Evolutionary conservation across 2,329 filamentous ascomycete species (phyloP), one percentile per base, ranked within the genome.

Genomic region (Colletotrichum neosansevieriae): DNA sequence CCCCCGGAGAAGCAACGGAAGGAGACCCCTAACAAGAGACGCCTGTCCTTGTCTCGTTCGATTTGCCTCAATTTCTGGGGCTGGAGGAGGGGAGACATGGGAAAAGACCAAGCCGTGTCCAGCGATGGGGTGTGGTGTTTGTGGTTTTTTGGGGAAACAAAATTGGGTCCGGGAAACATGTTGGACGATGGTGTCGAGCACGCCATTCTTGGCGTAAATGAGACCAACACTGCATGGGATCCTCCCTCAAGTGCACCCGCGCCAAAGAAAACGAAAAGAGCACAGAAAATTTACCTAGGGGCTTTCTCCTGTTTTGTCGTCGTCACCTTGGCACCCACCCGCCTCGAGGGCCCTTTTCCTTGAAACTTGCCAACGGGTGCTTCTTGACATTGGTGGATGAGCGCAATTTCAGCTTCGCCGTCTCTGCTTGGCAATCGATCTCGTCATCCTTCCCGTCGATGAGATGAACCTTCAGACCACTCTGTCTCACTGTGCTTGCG

Each of bases 191-290:
- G 61, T 65, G 61, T 65, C n/a, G 61, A 68, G 65, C 65, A 68
- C 65, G 65, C 65, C 47, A 68, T 68, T 40, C 65, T 68, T 68
- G 65, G 65, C 65, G 65, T 17, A 65, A 68, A 68, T 68, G 65
- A 68, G 65, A 54, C 61, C 54, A 68, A 58, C 61, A 45, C 38
- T 47, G 36, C 58, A 61, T 21, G 38, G 34, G 21, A 50, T 57
- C 51, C 59, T 58, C 59, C 59, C 59, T 62, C 58, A 17, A 54
- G 36, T 15, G 21, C 40, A 54, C 21, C 47, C 61, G 65, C 53
- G 54, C 54, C 65, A 65, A 68, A 65, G 53, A 68, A 59, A 65
- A 68, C 54, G 59, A 15, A 24, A 34, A 56, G 49, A 17, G 6
- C 15, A 9, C 9, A 12, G 12, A 6, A 42, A 60, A n/a, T 15